Evolutionary conservation across 805 yeast species (phyloP).

Genomic region (Candida chilensis): DNA sequence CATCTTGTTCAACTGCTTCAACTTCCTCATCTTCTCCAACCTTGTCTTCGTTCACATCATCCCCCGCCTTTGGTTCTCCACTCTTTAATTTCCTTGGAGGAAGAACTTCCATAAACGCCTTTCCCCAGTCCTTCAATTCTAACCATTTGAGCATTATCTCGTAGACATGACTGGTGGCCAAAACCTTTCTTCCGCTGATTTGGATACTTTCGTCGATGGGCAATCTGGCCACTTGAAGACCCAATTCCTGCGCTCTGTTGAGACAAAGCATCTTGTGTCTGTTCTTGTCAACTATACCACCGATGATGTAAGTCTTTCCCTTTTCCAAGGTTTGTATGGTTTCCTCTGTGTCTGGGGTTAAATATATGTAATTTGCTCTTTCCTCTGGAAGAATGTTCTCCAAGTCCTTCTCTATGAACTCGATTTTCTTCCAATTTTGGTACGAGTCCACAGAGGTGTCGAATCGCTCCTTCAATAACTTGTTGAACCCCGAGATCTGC

Average conservation of each 20-base stretch:
- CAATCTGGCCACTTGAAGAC: conserved; percentile 63
- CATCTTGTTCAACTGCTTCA: conserved; percentile 3
- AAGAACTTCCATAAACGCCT: conserved; percentile 77
- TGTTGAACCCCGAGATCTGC: conserved; percentile 55
- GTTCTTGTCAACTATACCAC: conserved; percentile 95
- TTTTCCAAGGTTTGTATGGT: conserved; percentile 53
- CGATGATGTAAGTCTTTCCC: conserved; percentile 75
- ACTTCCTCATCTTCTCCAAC: conserved; percentile 2
- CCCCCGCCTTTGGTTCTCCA: conserved; percentile 2
- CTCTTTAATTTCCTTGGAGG: conserved; percentile 76
- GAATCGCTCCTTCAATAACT: conserved; percentile 58
- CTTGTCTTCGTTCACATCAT: conserved; percentile 3
- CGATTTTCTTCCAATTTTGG: conserved; percentile 58
- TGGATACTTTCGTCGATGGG: conserved; percentile 84
- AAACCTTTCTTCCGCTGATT: conserved; percentile 76
- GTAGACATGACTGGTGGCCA: conserved; percentile 93
- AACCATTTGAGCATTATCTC: conserved; percentile 78
- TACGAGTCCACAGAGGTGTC: conserved; percentile 52
- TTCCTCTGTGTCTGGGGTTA: conserved; percentile 83
- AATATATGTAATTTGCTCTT: conserved; percentile 43
- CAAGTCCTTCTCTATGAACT: conserved; percentile 32
- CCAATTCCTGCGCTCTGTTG: conserved; percentile 68
- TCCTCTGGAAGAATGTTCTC: conserved; percentile 18
- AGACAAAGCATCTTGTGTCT: conserved; percentile 75
- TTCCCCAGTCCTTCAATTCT: conserved; percentile 74